phyloP scores from a whole-genome alignment of 768 basidiomycete species.

The Gloeophyllum trabeum region DNA sequence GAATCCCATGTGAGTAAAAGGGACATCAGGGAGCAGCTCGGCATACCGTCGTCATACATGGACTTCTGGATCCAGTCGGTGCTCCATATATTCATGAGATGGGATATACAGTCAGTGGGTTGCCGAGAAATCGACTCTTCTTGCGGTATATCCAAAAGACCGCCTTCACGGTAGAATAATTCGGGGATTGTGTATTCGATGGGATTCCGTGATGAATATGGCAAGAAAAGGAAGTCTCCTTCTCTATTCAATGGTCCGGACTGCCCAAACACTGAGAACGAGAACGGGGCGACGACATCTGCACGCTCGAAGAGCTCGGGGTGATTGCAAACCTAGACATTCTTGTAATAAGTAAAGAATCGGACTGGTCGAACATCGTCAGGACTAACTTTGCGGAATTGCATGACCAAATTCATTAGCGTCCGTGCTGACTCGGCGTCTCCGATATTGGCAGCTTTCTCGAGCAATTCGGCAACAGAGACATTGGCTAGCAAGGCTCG shows the following conservation, averaged over 20 bases:
- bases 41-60: constrained; percentile 50
- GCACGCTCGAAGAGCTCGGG: constrained; percentile 97
- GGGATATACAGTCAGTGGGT: constrained; percentile 45
- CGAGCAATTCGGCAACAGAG: constrained; percentile 87
- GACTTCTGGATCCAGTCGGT: constrained; percentile 71
- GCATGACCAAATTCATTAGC: constrained; percentile 99
- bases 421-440: constrained; percentile 88
- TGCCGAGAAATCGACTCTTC: constrained; percentile 35
- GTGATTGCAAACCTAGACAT: constrained; percentile 83
- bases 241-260: constrained; percentile 80
- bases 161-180: constrained; percentile 70
- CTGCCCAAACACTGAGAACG: constrained; percentile 74
- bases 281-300: constrained; percentile 88
- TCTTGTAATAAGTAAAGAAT: constrained; percentile 1
- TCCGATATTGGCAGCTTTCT: constrained; percentile 85
- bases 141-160: constrained; percentile 53
- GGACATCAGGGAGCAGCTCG: too few species aligned
- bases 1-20: constrained; percentile 10
- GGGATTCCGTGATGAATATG: constrained; percentile 83
- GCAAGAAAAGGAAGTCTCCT: constrained; percentile 70
- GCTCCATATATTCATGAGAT: constrained; percentile 86
- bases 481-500: constrained; percentile 85
- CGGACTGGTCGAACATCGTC: background rate
- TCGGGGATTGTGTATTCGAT: constrained; percentile 72
- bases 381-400: constrained; percentile 80